Conservation (phyloP, 2,329 filamentous ascomycete species). For the Exophiala alcalophila region DNA sequence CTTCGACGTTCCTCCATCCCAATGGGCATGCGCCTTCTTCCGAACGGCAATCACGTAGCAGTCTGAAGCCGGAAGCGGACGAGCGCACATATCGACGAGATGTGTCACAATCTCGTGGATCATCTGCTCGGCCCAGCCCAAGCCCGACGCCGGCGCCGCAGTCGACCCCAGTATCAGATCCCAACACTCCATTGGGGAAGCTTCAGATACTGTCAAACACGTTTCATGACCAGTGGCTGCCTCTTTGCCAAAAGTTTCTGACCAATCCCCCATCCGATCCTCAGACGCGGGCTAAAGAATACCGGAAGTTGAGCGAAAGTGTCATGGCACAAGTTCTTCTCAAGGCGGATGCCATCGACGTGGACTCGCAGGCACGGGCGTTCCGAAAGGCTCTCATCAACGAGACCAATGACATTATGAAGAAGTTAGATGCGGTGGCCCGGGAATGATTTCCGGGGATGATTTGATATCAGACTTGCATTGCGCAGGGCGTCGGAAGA, state of each 20-base stretch:
- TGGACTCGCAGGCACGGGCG: constrained; percentile 56
- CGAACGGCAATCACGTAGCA: constrained; percentile 22
- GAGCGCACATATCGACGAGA: constrained; percentile 23
- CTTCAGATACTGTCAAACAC: constrained; percentile 39
- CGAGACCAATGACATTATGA: constrained; percentile 42
- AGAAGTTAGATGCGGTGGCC: constrained; percentile 37
- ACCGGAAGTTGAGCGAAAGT: constrained; percentile 44
- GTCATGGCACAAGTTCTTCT: constrained; percentile 44
- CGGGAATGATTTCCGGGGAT: constrained; percentile 10
- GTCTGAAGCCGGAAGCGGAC: constrained; percentile 18
- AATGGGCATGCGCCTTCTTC: constrained; percentile 23
- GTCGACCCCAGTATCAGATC: constrained; percentile 33
- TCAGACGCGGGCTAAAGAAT: constrained; percentile 43
- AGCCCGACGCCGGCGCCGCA: constrained; percentile 12
- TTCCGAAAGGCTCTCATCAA: constrained; percentile 48
- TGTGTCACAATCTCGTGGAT: constrained; percentile 19
- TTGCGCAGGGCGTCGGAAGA: constrained; percentile 1
- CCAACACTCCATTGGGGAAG: constrained; percentile 40
- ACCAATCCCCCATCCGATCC: constrained; percentile 39
- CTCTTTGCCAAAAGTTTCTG: constrained; percentile 40
- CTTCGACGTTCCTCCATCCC: constrained; percentile 16
- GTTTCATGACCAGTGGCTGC: constrained; percentile 39
- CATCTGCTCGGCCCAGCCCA: constrained; percentile 16
- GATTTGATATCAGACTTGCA: constrained; percentile 1
- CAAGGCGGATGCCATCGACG: constrained; percentile 69